These are phyloP conservation scores for Zygnema circumcarinatum DNA, from an alignment of 139 green algal genomes.

Conservation along the genomic window DNA sequence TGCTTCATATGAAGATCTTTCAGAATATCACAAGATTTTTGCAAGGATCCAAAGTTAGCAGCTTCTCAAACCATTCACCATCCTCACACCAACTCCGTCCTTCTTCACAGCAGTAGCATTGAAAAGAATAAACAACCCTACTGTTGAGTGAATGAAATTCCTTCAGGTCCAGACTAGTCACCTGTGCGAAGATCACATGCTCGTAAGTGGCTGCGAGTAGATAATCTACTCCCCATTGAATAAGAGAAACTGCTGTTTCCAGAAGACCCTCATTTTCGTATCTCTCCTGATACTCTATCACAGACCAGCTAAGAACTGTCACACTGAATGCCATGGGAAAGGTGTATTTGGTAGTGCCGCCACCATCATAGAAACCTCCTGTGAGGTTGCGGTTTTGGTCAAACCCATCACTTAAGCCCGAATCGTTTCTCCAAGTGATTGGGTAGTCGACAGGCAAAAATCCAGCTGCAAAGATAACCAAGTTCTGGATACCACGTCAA, in stretches of 20 bases:
- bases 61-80: no score
- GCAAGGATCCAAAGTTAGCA: no score
- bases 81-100: no score
- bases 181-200: conserved; percentile 67
- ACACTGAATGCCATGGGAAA: conserved; percentile 65
- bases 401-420: conserved; percentile 38
- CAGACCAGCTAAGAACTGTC: conserved; percentile 64
- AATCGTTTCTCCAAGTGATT: conserved; percentile 52
- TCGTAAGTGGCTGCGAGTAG: conserved; percentile 63
- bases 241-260: conserved; percentile 43
- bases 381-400: conserved; percentile 62
- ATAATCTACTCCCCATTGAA: conserved; percentile 78
- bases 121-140: no score
- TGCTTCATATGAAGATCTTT: no score
- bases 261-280: not conserved
- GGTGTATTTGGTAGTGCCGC: conserved; percentile 71
- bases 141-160: no score
- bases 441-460: conserved; percentile 43
- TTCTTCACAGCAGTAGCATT: no score
- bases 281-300: conserved; percentile 65
- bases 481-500: no score
- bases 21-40: no score
- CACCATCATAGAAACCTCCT: conserved; percentile 69
- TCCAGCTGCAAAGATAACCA: conserved; percentile 28
- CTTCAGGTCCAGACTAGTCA: no score